Evolutionary conservation across 345 rosid genomes (phyloP).

Genomic region (Sisymbrium altissimum): DNA sequence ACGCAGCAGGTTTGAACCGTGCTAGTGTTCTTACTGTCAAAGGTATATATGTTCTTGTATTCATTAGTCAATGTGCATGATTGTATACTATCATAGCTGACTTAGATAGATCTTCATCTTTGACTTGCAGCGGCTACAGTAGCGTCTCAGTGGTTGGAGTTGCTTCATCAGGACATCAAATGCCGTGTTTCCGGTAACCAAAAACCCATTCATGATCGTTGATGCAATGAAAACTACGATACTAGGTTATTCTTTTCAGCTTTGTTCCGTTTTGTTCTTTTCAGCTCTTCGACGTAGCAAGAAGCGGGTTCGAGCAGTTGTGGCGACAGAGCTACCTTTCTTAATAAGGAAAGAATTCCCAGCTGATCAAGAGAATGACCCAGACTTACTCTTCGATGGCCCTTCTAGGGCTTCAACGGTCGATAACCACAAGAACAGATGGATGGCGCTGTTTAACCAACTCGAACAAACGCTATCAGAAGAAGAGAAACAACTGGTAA

Average conservation of each 20-base stretch:
- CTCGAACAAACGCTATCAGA: conserved; percentile 71
- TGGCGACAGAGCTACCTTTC: conserved; percentile 71
- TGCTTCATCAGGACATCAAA: conserved; percentile 83
- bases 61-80: neutral
- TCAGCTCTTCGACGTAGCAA: conserved; percentile 87
- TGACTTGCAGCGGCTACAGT: conserved; percentile 73
- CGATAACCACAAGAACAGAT: conserved; percentile 60
- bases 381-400: conserved; percentile 34
- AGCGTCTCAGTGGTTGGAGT: conserved; percentile 92
- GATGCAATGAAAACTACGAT: neutral
- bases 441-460: conserved; percentile 69
- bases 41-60: conserved; percentile 18
- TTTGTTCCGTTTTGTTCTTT: conserved; percentile 20
- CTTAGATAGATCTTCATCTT: conserved; percentile 13
- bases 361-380: conserved; percentile 47
- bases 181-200: conserved; percentile 77
- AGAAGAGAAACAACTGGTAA: conserved; percentile 91
- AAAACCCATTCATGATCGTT: neutral
- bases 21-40: conserved; percentile 35
- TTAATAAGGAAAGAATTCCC: conserved; percentile 70
- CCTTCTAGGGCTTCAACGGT: conserved; percentile 28
- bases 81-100: neutral
- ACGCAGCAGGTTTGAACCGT: conserved; percentile 17
- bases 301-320: conserved; percentile 77
- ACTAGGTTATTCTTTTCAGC: neutral